These are phyloP conservation scores for Moelleriella libera DNA, from an alignment of 2,329 filamentous ascomycete genomes.

Conservation along the genomic window DNA sequence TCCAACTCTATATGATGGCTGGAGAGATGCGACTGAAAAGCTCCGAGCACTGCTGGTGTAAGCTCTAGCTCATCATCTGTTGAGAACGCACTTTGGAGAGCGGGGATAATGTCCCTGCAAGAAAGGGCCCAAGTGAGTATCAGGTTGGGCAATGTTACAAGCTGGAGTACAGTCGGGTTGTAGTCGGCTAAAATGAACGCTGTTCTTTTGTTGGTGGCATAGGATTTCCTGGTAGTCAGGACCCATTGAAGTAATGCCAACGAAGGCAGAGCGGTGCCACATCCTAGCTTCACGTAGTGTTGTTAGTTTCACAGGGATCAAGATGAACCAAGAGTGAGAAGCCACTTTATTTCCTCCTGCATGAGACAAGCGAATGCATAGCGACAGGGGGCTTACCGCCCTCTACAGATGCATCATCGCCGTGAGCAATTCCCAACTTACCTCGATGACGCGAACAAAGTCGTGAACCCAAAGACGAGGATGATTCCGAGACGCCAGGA, in stretches of 20 bases:
- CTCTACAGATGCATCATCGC: too few relatives aligned
- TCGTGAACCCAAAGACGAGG: slow-evolving; percentile 15
- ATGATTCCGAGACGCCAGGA: slow-evolving; percentile 33
- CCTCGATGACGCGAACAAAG: slow-evolving; percentile 37
- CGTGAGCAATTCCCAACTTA: slow-evolving; percentile 16
- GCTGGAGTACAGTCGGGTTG: slow-evolving; percentile 61
- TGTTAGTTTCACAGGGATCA: neutral
- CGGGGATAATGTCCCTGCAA: slow-evolving; percentile 16
- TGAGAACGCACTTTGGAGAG: slow-evolving; percentile 30
- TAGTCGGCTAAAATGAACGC: slow-evolving; percentile 62
- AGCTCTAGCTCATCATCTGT: slow-evolving; percentile 50
- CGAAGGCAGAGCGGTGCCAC: slow-evolving; percentile 62
- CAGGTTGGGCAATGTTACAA: slow-evolving; percentile 70
- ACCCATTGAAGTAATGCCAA: slow-evolving; percentile 56
- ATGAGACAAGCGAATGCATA: too few relatives aligned
- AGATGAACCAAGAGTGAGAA: neutral
- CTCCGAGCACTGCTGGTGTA: slow-evolving; percentile 37
- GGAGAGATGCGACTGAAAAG: slow-evolving; percentile 42
- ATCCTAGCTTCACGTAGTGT: slow-evolving; percentile 47
- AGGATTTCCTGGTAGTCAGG: slow-evolving; percentile 14
- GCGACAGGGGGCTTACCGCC: too few relatives aligned
- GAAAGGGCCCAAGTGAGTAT: slow-evolving; percentile 53
- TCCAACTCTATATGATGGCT: slow-evolving; percentile 38
- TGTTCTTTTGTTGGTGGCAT: neutral
- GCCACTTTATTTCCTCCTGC: too few relatives aligned